phyloP scores from a whole-genome alignment of 805 yeast species.

The Candida tallmaniae region DNA sequence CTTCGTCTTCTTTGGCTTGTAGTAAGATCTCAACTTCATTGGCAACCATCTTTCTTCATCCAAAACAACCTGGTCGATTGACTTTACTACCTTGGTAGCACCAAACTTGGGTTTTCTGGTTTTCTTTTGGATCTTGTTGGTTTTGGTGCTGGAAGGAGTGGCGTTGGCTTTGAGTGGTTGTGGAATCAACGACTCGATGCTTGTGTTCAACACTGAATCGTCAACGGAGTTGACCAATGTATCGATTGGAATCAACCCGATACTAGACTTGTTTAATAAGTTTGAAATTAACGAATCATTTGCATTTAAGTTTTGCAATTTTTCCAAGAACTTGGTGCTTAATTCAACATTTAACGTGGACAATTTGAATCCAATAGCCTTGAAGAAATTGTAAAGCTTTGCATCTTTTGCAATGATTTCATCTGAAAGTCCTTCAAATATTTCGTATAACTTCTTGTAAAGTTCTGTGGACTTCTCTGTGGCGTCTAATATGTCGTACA shows the following conservation, averaged over 20 bases:
- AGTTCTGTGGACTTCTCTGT: slow-evolving; percentile 23
- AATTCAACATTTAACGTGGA: slow-evolving; percentile 12
- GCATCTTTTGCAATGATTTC: slow-evolving; percentile 6
- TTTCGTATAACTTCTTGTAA: slow-evolving; percentile 13
- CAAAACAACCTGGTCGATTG: slow-evolving; percentile 22
- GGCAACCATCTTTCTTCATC: slow-evolving; percentile 88
- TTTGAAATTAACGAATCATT: slow-evolving; percentile 21
- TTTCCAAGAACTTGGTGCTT: slow-evolving; percentile 17
- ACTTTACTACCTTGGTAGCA: slow-evolving; percentile 22
- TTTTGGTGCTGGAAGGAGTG: neutral
- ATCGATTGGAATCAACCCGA: slow-evolving; percentile 19
- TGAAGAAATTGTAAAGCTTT: slow-evolving; percentile 23
- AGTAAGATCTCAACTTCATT: slow-evolving; percentile 75
- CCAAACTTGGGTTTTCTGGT: slow-evolving; percentile 24
- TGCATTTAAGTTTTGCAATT: slow-evolving; percentile 15
- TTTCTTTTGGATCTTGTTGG: slow-evolving; percentile 20
- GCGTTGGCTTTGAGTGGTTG: neutral
- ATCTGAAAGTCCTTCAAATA: slow-evolving; percentile 9
- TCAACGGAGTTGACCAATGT: slow-evolving; percentile 14
- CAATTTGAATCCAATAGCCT: slow-evolving; percentile 27
- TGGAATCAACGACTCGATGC: slow-evolving; percentile 24
- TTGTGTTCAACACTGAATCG: slow-evolving; percentile 29
- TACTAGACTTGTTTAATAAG: slow-evolving; percentile 15
- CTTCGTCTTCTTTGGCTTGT: slow-evolving; percentile 72
- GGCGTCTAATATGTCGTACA: slow-evolving; percentile 45